Base-by-base conservation (phyloP, 2,329 filamentous ascomycete species). In the Paraphoma sp. region DNA sequence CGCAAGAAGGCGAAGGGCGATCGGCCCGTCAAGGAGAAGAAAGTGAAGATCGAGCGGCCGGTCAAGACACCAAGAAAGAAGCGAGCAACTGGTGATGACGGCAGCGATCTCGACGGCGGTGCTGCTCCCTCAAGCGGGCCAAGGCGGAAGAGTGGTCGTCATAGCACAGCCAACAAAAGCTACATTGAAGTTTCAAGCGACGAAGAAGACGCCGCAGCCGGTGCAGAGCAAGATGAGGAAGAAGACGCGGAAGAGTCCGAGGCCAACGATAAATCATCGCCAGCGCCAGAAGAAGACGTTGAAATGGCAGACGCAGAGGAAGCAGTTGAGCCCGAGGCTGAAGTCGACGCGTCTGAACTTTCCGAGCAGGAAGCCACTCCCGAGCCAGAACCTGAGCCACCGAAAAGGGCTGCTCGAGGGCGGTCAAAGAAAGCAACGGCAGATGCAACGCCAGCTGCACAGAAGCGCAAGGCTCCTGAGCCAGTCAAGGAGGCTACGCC, bases 151-250 rank as follows among this genome's bases (percentile, higher is more conserved):
- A 74, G 77, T 43, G 73, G 66, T 28, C 66, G 75, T 2, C 71
- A 78, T 16, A 76, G 75, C 65, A 52, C 71, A 54, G 48, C 69
- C 48, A 45, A 66, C 41, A 80, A 78, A 62, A 83, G 76, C 63
- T 83, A 83, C 55, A 72, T 76, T 3, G 81, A 82, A 51, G 60
- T 76, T 16, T 78, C 75, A 36, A 78, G 76, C 50, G 78, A 77
- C 43, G 79, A 80, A 28, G 77, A 79, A 29, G 79, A 76, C 29
- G 72, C 67, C 48, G 64, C 64, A 45, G 71, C 60, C 29, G 68
- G 63, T 18, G 76, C 68, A 28, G 59, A 67, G 36, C 60, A 70
- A 28, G 62, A 45, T 3, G 65, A 64, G 10, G 59, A 57, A 14
- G 62, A 65, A 7, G 65, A 64, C 9, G 59, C 57, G 11, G 62